Conservation (phyloP, 2,329 filamentous ascomycete genomes). For the Phialocephala sp. region DNA sequence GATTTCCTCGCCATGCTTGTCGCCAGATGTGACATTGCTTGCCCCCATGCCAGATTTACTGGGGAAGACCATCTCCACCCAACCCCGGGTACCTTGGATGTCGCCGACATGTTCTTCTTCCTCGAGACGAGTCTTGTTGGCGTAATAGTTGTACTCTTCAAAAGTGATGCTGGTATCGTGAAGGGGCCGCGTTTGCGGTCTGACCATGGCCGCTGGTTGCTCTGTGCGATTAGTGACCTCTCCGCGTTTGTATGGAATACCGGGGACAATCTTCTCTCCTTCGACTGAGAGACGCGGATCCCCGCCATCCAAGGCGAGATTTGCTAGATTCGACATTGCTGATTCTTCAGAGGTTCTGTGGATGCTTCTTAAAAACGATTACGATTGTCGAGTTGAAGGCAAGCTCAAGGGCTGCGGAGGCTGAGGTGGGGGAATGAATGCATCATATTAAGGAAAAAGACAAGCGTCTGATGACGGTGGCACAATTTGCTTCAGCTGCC, state of each 20-base stretch:
- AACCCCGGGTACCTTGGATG: neutral
- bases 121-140: conserved; percentile 15
- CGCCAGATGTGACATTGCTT: neutral
- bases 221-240: too few relatives aligned
- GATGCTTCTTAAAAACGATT: too few relatives aligned
- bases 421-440: too few relatives aligned
- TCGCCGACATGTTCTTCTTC: conserved; percentile 21
- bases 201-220: neutral
- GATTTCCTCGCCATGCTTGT: neutral
- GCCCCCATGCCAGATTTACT: conserved; percentile 19
- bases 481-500: too few relatives aligned
- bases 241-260: too few relatives aligned
- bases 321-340: neutral
- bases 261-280: neutral
- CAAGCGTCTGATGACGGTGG: too few relatives aligned
- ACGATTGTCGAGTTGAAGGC: too few relatives aligned
- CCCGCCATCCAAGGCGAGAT: neutral
- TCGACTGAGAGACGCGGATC: neutral
- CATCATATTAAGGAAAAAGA: too few relatives aligned
- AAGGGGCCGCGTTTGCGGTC: neutral
- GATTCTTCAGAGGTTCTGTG: neutral
- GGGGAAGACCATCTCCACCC: conserved; percentile 13
- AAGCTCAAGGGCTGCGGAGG: too few relatives aligned
- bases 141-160: conserved; percentile 9
- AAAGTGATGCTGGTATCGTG: conserved; percentile 5